Conservation (phyloP, 306 rosid genomes). For the Cajanus cajan region DNA sequence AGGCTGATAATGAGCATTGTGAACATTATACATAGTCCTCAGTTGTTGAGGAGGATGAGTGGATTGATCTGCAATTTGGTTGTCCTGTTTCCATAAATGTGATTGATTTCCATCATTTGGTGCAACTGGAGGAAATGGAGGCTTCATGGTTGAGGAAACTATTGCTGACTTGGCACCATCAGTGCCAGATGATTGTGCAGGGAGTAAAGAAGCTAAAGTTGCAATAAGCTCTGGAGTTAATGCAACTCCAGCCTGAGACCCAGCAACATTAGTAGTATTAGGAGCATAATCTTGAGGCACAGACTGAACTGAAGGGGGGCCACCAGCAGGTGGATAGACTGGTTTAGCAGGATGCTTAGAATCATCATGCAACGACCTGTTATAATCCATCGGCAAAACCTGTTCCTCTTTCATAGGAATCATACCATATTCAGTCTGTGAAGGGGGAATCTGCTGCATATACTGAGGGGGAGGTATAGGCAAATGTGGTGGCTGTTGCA, state of each 20-base stretch:
- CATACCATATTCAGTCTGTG: slow-evolving; percentile 56
- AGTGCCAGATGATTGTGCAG: slow-evolving; percentile 60
- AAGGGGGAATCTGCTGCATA: slow-evolving; percentile 60
- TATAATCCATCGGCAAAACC: slow-evolving; percentile 56
- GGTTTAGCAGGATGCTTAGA: slow-evolving; percentile 59
- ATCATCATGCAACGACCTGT: slow-evolving; percentile 62
- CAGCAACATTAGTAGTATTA: slow-evolving; percentile 42
- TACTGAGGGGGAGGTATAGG: slow-evolving; percentile 62
- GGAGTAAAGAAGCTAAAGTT: slow-evolving; percentile 73
- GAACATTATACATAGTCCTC: slow-evolving; percentile 57
- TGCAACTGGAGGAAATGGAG: slow-evolving; percentile 51
- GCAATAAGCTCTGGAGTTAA: slow-evolving; percentile 97
- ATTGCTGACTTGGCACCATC: slow-evolving; percentile 55
- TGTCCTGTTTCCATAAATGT: slow-evolving; percentile 78
- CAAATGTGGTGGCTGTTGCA: slow-evolving; percentile 55
- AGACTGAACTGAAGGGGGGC: slow-evolving; percentile 55
- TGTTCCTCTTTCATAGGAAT: slow-evolving; percentile 63
- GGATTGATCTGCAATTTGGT: slow-evolving; percentile 60
- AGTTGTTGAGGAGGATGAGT: slow-evolving; percentile 63
- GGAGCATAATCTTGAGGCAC: slow-evolving; percentile 54
- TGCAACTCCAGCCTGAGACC: slow-evolving; percentile 73
- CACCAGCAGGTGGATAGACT: slow-evolving; percentile 49
- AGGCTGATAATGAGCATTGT: slow-evolving; percentile 66
- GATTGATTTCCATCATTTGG: slow-evolving; percentile 58
- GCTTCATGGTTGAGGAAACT: slow-evolving; percentile 50